Evolutionary conservation across 1,139 yeast genomes (phyloP).

Genomic region (Torulaspora pretoriensis): DNA sequence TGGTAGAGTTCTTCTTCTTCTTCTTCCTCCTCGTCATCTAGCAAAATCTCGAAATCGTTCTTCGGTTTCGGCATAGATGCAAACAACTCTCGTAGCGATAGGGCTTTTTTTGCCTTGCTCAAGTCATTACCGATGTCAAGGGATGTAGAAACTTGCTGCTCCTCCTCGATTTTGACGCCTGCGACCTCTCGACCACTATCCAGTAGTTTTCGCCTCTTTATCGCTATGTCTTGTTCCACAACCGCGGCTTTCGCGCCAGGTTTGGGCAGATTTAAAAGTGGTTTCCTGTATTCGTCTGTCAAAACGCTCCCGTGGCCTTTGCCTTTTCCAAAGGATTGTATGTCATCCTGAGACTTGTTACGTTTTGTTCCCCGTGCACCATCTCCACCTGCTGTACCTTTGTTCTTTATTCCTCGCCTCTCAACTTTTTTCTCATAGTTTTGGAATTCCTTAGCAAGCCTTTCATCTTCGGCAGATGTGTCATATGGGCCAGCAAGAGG

Average conservation of each 20-base stretch:
- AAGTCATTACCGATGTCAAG: no score
- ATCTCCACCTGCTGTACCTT: conserved; percentile 22
- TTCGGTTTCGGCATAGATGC: conserved; percentile 49
- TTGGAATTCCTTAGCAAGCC: conserved; percentile 40
- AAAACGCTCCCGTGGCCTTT: conserved; percentile 37
- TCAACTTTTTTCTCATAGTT: conserved; percentile 48
- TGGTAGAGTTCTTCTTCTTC: conserved; percentile 19
- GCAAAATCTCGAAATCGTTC: conserved; percentile 54
- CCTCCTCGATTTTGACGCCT: not conserved
- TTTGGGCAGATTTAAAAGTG: conserved; percentile 54
- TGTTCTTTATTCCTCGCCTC: conserved; percentile 46
- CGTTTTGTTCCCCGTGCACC: conserved; percentile 35
- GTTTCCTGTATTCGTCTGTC: conserved; percentile 46
- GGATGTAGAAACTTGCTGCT: not conserved
- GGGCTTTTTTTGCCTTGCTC: conserved; percentile 1
- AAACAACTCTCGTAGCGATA: conserved; percentile 34
- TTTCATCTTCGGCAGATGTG: conserved; percentile 51
- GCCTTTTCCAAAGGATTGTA: conserved; percentile 26
- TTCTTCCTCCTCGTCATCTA: conserved; percentile 29
- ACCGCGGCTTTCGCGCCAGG: conserved; percentile 38
- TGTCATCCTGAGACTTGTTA: conserved; percentile 22
- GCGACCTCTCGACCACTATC: conserved; percentile 1
- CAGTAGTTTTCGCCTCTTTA: conserved; percentile 11
- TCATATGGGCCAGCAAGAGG: conserved; percentile 72
- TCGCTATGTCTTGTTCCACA: conserved; percentile 30